Conservation (phyloP, 768 basidiomycete species). For the Boletus pseudo-olivaceus region DNA sequence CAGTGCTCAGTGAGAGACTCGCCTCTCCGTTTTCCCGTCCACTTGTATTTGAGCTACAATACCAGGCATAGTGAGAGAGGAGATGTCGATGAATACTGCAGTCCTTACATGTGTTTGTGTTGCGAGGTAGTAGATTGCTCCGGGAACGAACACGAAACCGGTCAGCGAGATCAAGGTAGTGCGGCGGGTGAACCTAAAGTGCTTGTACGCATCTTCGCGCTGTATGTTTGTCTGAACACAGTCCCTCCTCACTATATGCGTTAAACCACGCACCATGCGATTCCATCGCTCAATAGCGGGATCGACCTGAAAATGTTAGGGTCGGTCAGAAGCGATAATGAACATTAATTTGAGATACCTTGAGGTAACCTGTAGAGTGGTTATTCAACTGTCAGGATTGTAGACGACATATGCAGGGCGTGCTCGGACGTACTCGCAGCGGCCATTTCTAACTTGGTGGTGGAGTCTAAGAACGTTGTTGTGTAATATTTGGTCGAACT, state of each 20-base stretch:
- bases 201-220: conserved; percentile 83
- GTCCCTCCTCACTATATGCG: background rate
- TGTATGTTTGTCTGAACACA: conserved; percentile 25
- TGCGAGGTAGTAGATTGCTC: conserved; percentile 46
- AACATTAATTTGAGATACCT: conserved; percentile 36
- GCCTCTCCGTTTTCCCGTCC: conserved; percentile 49
- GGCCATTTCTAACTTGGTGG: conserved; percentile 46
- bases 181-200: conserved; percentile 75
- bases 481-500: conserved; percentile 27
- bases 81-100: conserved; percentile 27
- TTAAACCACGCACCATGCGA: conserved; percentile 45
- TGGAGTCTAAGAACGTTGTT: conserved; percentile 27
- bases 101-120: conserved; percentile 33
- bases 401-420: background rate
- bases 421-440: conserved; percentile 52
- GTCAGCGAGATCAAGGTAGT: conserved; percentile 59
- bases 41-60: conserved; percentile 50
- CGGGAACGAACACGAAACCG: conserved; percentile 66
- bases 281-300: conserved; percentile 64
- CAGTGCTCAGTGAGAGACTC: conserved; percentile 37
- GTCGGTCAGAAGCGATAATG: background rate
- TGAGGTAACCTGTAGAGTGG: conserved; percentile 47
- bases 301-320: conserved; percentile 34
- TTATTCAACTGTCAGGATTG: conserved; percentile 17
- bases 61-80: conserved; percentile 2